Evolutionary conservation across 139 green algal genomes (phyloP), one percentile per base, ranked within the genome.

Genomic region (Micractinium conductrix): DNA sequence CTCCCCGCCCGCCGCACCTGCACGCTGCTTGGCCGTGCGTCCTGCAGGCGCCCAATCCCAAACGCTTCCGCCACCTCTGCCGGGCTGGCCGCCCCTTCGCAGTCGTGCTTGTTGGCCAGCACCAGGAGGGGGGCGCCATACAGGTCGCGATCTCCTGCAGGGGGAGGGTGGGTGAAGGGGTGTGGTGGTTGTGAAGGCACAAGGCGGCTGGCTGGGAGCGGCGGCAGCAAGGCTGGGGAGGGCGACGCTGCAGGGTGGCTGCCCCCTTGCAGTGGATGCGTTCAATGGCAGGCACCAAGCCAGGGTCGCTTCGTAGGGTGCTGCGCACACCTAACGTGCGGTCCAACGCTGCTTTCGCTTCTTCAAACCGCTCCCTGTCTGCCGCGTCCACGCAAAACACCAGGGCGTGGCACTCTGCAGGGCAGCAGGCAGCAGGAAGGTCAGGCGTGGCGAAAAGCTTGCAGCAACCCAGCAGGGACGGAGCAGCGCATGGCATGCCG

Each of bases 51-150:
- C 9, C 65, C 87, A 35, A 97, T 55, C 4, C 89, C 93, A 45
- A 96, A 82, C 2, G 50, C 48, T 58, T 93, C 88, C n/a, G 89
- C 86, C 12, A 97, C 74, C 5, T 94, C 92, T 6, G 84, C 67
- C 17, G 88, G 71, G 26, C 38, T 71, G 3, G 76, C 74, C 12
- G 88, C 92, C 8, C 84, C 89, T 14, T 85, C 71, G 14, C 83
- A 24, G 81, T 98, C 96, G 86, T 97, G 93, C 86, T 99, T 99
- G 89, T 98, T 99, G 67, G 95, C 95, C 73, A 99, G 74, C 12
- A 99, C 90, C 76, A 99, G 88, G 43, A 99, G 50, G 14, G 96
- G 96, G 4, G 95, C 96, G 0, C 93, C 94, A 17, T 80, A 84
- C 10, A 99, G 87, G n/a, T 97, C 93, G 16, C 90, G 74, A 70